phyloP scores from a whole-genome alignment of 2,329 filamentous ascomycete genomes.

The Onygenales sp. region DNA sequence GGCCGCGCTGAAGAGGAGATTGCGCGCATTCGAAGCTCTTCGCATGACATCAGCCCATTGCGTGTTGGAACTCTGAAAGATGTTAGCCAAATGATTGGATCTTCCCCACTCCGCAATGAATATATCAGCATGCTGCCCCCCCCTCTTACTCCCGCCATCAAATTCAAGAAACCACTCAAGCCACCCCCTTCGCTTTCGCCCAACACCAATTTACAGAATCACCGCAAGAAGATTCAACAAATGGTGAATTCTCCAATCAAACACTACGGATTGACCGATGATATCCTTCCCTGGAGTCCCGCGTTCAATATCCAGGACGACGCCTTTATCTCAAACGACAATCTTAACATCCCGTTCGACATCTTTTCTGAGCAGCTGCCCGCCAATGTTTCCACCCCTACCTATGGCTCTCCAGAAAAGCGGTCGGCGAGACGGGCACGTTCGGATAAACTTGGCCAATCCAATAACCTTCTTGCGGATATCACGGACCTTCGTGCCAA shows the following conservation, averaged over 20 bases:
- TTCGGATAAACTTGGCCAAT: conserved; percentile 40
- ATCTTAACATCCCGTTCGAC: conserved; percentile 44
- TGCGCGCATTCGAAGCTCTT: conserved; percentile 81
- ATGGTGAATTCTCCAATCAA: conserved; percentile 69
- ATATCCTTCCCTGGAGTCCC: conserved; percentile 35
- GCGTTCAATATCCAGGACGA: conserved; percentile 45
- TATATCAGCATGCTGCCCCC: conserved; percentile 55
- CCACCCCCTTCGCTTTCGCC: conserved; percentile 75
- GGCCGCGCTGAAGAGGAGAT: conserved; percentile 95
- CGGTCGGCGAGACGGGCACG: conserved; percentile 42
- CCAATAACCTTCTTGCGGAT: conserved; percentile 41
- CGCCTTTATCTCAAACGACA: conserved; percentile 21
- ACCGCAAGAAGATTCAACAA: conserved; percentile 71
- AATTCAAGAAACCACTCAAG: conserved; percentile 60
- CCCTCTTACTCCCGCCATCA: conserved; percentile 74
- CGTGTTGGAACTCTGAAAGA: conserved; percentile 33
- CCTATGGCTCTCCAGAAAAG: conserved; percentile 47
- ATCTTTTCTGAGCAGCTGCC: conserved; percentile 41
- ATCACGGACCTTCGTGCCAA: conserved; percentile 30
- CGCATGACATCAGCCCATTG: conserved; percentile 75
- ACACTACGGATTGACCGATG: conserved; percentile 31
- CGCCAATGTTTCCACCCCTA: conserved; percentile 29
- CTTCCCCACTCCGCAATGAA: conserved; percentile 56
- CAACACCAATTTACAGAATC: conserved; percentile 81
- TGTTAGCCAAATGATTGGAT: conserved; percentile 40